These are phyloP conservation scores for Lasiosphaeria miniovina DNA, from an alignment of 495 filamentous ascomycete species.

Conservation along the genomic window DNA sequence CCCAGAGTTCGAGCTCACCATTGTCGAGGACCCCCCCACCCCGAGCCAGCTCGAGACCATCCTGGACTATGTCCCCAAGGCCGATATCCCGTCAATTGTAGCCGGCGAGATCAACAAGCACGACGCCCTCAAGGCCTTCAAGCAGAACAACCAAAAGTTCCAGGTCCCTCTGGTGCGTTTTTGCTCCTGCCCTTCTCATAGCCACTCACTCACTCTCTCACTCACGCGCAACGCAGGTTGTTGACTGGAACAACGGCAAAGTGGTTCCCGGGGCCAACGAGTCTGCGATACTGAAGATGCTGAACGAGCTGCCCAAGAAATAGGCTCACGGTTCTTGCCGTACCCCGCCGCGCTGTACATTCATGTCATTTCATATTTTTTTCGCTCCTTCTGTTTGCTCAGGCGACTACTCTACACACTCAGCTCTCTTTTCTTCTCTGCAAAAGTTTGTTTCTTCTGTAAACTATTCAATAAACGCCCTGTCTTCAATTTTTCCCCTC, in stretches of 20 bases:
- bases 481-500: too few relatives aligned
- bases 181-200: background rate
- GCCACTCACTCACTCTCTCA: slow-evolving; percentile 11
- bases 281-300: slow-evolving; percentile 79
- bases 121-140: slow-evolving; percentile 76
- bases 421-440: background rate
- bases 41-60: slow-evolving; percentile 81
- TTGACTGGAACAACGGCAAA: slow-evolving; percentile 92
- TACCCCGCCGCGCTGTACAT: background rate
- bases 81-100: slow-evolving; percentile 58
- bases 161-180: slow-evolving; percentile 65
- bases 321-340: background rate
- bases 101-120: slow-evolving; percentile 64
- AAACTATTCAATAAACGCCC: background rate
- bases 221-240: slow-evolving; percentile 50
- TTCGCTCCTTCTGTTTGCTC: slow-evolving; percentile 3
- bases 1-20: slow-evolving; percentile 77
- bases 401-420: background rate
- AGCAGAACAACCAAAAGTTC: slow-evolving; percentile 57
- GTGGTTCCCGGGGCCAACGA: slow-evolving; percentile 72
- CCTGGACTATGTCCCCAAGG: slow-evolving; percentile 71
- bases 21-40: slow-evolving; percentile 79
- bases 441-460: background rate
- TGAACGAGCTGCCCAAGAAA: slow-evolving; percentile 55
- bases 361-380: slow-evolving; percentile 2